phyloP scores from a whole-genome alignment of 2,329 filamentous ascomycete species.

The Aspergillus tanneri region DNA sequence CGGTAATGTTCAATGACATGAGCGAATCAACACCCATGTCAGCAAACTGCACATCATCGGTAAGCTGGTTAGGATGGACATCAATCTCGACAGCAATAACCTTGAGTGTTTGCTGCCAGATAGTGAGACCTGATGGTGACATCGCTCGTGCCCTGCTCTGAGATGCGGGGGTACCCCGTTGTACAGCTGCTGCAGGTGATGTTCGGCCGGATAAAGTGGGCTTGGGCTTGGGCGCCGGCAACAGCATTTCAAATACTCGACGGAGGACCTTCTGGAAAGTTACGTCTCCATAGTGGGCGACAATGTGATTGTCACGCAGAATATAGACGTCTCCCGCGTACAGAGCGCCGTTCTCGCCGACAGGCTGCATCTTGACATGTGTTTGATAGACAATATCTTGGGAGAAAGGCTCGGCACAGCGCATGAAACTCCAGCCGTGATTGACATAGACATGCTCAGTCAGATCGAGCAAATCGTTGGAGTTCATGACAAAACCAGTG shows the following conservation, averaged over 20 bases:
- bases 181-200: too few relatives aligned
- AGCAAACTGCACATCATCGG: background rate
- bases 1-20: background rate
- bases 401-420: background rate
- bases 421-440: background rate
- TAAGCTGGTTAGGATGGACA: background rate
- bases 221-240: background rate
- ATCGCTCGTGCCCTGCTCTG: too few relatives aligned
- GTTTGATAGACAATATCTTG: background rate
- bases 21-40: conserved; percentile 2
- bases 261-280: background rate
- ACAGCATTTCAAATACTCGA: background rate
- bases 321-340: background rate
- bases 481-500: background rate
- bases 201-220: too few relatives aligned
- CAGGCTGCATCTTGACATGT: conserved; percentile 2
- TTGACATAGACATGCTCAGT: too few relatives aligned
- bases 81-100: background rate
- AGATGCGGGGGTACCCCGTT: too few relatives aligned
- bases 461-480: background rate
- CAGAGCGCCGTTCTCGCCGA: background rate
- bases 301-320: background rate
- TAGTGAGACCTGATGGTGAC: too few relatives aligned
- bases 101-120: background rate
- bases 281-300: background rate